Evolutionary conservation across 371 early-diverging fungal species (phyloP).

Genomic region (Mucor indicus): DNA sequence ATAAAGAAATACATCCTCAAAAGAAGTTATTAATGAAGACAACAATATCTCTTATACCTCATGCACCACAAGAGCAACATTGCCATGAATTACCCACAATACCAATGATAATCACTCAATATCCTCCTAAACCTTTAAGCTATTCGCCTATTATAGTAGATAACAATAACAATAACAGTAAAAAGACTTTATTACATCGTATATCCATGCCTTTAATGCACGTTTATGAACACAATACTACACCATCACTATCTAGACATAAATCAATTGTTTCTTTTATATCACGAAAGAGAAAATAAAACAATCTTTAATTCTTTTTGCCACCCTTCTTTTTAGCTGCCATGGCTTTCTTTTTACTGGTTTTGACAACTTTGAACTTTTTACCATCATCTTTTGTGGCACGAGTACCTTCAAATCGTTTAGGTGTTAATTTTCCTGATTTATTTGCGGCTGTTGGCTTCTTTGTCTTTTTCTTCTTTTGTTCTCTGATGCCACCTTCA

Average conservation of each 20-base stretch:
- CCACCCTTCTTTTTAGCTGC: conserved; percentile 8
- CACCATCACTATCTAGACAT: too few relatives aligned
- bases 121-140: conserved; percentile 41
- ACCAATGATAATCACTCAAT: conserved; percentile 30
- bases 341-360: conserved; percentile 11
- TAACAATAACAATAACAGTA: too few relatives aligned
- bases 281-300: too few relatives aligned
- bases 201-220: too few relatives aligned
- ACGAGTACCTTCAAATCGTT: conserved; percentile 60
- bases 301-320: too few relatives aligned
- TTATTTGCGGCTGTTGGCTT: conserved; percentile 14
- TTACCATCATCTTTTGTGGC: conserved; percentile 47
- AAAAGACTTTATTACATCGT: too few relatives aligned
- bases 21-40: conserved; percentile 45
- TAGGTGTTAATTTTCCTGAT: conserved; percentile 39
- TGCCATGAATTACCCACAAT: neutral
- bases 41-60: conserved; percentile 29
- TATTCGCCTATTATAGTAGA: conserved; percentile 48
- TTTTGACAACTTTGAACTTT: conserved; percentile 22
- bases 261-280: too few relatives aligned
- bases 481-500: conserved; percentile 36
- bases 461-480: conserved; percentile 18
- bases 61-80: neutral
- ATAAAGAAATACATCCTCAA: too few relatives aligned
- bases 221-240: too few relatives aligned